phyloP scores from a whole-genome alignment of 768 basidiomycete genomes.

The Lactifluus hygrophoroides region DNA sequence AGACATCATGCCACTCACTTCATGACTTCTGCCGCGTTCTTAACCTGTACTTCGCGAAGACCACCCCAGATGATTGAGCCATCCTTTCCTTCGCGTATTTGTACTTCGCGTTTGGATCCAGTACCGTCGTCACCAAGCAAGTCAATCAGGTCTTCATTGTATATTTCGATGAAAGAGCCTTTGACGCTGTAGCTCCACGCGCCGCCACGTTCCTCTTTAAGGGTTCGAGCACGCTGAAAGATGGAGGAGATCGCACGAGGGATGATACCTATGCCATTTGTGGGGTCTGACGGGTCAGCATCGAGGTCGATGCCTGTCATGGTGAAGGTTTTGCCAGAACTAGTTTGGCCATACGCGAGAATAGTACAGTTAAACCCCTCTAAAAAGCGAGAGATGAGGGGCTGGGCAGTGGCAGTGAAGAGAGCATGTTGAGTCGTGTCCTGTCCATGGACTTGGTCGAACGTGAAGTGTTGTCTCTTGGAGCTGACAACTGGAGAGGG shows the following conservation, averaged over 20 bases:
- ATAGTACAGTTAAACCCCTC: conserved; percentile 98
- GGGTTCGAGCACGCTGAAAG: conserved; percentile 67
- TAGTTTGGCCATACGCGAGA: conserved; percentile 96
- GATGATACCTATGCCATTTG: conserved; percentile 88
- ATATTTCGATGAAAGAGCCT: conserved; percentile 94
- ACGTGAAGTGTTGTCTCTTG: conserved; percentile 83
- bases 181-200: conserved; percentile 76
- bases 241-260: conserved; percentile 88
- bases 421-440: conserved; percentile 76
- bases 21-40: conserved; percentile 85
- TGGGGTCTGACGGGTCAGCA: conserved; percentile 71
- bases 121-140: conserved; percentile 70
- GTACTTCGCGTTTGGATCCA: conserved; percentile 73
- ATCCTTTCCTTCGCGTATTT: conserved; percentile 95
- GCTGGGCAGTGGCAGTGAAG: conserved; percentile 77
- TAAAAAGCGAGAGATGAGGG: conserved; percentile 77
- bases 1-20: conserved; percentile 43
- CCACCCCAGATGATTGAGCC: conserved; percentile 98
- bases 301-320: conserved; percentile 96
- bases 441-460: conserved; percentile 92
- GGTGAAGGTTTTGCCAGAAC: conserved; percentile 93
- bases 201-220: conserved; percentile 65
- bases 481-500: conserved; percentile 29
- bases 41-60: conserved; percentile 85
- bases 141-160: conserved; percentile 98